Conservation (phyloP, 2,329 filamentous ascomycete species). For the Venturia pyrina region DNA sequence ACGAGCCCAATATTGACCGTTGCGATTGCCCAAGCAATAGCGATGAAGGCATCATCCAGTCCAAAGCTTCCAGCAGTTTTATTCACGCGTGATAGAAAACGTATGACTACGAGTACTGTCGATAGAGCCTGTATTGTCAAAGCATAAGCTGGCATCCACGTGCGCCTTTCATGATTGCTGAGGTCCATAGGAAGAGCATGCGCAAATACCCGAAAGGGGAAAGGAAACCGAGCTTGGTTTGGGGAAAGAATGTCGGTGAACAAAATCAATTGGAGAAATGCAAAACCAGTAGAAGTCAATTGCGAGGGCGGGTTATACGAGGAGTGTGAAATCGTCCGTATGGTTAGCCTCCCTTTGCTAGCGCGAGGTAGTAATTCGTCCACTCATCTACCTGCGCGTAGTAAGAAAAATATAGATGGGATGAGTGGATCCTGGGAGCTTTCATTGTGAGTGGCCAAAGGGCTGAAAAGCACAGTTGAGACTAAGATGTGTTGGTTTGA, state of each 20-base stretch:
- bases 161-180: background rate
- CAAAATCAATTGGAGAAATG: background rate
- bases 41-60: conserved; percentile 13
- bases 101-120: conserved; percentile 7
- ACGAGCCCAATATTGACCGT: background rate
- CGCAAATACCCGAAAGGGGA: background rate
- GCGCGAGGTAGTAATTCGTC: background rate
- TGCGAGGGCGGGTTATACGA: background rate
- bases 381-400: background rate
- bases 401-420: background rate
- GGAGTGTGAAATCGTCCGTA: background rate
- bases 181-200: background rate
- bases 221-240: background rate
- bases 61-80: background rate
- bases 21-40: conserved; percentile 9
- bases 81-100: conserved; percentile 4
- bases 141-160: conserved; percentile 12
- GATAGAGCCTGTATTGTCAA: conserved; percentile 7
- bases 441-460: background rate
- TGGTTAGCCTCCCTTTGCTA: background rate
- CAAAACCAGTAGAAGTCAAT: background rate
- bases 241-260: background rate
- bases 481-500: background rate
- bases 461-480: background rate
- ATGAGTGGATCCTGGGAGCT: background rate